Base-by-base conservation (phyloP, 208 protist species). In the Acanthamoeba castellanii region DNA sequence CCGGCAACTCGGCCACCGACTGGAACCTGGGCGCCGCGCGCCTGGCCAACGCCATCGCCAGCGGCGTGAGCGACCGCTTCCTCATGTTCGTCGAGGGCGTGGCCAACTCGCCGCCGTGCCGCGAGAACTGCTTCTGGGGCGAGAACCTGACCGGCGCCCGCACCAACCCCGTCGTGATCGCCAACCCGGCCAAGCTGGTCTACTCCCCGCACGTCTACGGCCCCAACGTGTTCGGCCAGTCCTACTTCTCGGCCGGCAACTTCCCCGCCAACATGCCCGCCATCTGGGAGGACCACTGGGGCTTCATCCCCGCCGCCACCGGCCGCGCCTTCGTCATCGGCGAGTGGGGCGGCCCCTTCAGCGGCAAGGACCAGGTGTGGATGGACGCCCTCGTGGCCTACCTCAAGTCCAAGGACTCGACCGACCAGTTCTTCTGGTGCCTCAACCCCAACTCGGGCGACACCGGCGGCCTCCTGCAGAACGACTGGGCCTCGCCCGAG, bases 401-500 rank as follows among this genome's bases (percentile, higher is more conserved):
- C 34, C 89, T 97, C 11, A 18, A 66, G 13, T 30, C 88, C 20
- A 91, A 87, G 27, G 47, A 66, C 9, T 47, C 34, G 5, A 95
- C 96, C 2, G 93, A 95, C 32, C 68, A 8, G 11, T 96, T 97
- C 74, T 97, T 93, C 70, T 97, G 96, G 96, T 94, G 84, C 34
- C 72, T 97, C 18, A 97, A 97, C 37, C 96, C 96, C 50, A 96
- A 97, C 59, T 92, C 66, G n/a, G 95, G 95, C 25, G 96, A 97
- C 55, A 97, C 96, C 37, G 96, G 95, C 50, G 96, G 96, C 37
- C 22, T 96, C 0, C 90, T 96, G 3, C 4, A 72, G 50, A 52
- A 96, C 52, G 95, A 97, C 55, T 97, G 95, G 96, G 5, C 18
- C 14, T 55, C 90, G 6, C 18, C 66, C 3, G 76, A 95, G 34